These are phyloP conservation scores for Teunomyces panamensis DNA, from an alignment of 805 yeast genomes.

Conservation along the genomic window DNA sequence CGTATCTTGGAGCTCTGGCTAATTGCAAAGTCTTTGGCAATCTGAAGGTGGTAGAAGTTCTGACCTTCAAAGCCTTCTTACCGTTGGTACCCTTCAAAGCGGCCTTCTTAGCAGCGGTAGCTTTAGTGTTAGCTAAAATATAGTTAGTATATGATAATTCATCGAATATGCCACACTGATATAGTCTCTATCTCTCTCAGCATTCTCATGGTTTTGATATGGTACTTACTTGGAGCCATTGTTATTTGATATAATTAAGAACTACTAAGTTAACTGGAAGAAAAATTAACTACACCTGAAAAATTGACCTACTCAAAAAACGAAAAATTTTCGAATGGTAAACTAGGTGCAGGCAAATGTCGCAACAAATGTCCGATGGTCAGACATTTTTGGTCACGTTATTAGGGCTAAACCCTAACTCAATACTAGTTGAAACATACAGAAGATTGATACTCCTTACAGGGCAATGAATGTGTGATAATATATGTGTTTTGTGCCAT, in stretches of 20 bases:
- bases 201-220: not conserved
- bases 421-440: not conserved
- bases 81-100: conserved; percentile 96
- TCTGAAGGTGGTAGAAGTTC: conserved; percentile 94
- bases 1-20: conserved; percentile 93
- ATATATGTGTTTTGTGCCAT: not conserved
- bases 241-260: conserved; percentile 12
- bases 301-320: conserved; percentile 7
- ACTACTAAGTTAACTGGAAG: conserved; percentile 4
- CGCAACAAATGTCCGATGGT: not conserved
- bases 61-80: conserved; percentile 86
- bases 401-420: conserved; percentile 9
- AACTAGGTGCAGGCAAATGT: conserved; percentile 2
- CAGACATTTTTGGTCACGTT: not conserved
- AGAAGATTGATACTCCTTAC: too few species aligned
- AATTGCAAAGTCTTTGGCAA: conserved; percentile 95
- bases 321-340: conserved; percentile 11
- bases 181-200: not conserved
- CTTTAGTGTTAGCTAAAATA: conserved; percentile 58
- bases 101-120: conserved; percentile 98
- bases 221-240: conserved; percentile 25
- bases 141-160: conserved; percentile 21
- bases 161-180: not conserved
- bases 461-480: not conserved
- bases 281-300: conserved; percentile 4